Conservation (phyloP, 345 rosid species). For the Aquilaria yunnanensis region DNA sequence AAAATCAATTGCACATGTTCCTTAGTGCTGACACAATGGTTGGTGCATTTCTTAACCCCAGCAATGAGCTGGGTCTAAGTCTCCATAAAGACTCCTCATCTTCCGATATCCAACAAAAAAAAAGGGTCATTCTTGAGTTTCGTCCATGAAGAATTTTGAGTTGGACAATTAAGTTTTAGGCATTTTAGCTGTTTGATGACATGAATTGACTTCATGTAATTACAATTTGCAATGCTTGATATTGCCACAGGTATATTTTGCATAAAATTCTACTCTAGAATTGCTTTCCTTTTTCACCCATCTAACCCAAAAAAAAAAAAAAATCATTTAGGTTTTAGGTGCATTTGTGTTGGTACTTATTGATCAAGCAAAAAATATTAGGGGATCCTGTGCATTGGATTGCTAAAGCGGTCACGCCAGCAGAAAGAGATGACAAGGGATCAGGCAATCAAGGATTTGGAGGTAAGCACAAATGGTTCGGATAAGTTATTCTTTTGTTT, state of each 20-base stretch:
- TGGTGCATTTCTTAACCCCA: no score
- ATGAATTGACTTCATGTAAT: no score
- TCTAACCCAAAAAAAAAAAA: background rate
- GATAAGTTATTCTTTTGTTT: background rate
- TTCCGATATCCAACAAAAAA: no score
- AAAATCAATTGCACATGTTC: no score
- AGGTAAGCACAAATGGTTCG: slow-evolving; percentile 38
- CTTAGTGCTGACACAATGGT: no score
- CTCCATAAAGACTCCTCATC: no score
- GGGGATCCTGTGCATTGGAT: slow-evolving; percentile 93
- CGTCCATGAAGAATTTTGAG: no score
- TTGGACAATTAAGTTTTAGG: no score
- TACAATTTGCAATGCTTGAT: no score
- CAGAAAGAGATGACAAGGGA: slow-evolving; percentile 64
- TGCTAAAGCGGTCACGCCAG: slow-evolving; percentile 71
- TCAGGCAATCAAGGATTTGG: slow-evolving; percentile 76
- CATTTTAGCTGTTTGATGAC: no score
- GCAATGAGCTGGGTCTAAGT: no score
- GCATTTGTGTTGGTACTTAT: background rate
- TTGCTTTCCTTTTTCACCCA: background rate
- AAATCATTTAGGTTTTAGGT: background rate
- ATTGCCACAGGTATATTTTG: background rate
- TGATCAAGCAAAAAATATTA: slow-evolving; percentile 16
- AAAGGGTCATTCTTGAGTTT: no score
- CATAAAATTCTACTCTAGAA: background rate